Percentiles rank a stretch among this genome's conserved stretches.
These are phyloP conservation scores for Zalaria sp. DNA, from an alignment of 2,329 filamentous ascomycete species.

Conservation along the genomic window DNA sequence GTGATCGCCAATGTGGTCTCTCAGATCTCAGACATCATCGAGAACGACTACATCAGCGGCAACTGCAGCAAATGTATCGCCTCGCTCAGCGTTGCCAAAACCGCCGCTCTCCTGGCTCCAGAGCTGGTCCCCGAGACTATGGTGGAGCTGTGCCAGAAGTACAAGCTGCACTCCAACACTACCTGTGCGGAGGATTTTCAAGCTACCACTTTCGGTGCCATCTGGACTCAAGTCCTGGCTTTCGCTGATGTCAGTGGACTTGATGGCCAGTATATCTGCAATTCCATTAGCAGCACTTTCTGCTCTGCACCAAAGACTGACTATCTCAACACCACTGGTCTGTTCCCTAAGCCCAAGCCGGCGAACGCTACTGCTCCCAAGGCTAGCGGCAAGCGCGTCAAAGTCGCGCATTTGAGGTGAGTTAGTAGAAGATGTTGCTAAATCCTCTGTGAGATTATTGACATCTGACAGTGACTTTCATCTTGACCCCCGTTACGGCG, in stretches of 20 bases:
- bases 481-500: conserved; percentile 39
- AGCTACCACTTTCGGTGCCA: conserved; percentile 34
- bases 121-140: conserved; percentile 35
- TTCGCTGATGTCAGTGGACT: conserved; percentile 38
- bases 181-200: conserved; percentile 35
- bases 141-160: conserved; percentile 36
- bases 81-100: conserved; percentile 35
- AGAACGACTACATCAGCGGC: conserved; percentile 17
- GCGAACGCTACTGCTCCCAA: conserved; percentile 26
- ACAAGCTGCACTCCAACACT: conserved; percentile 30
- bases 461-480: conserved; percentile 11
- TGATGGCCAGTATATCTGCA: conserved; percentile 45
- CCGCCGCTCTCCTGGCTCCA: conserved; percentile 36
- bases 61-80: conserved; percentile 42
- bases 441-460: conserved; percentile 17
- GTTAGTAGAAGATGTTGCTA: conserved; percentile 6
- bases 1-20: conserved; percentile 29
- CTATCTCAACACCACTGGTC: conserved; percentile 27
- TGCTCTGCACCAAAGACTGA: conserved; percentile 33
- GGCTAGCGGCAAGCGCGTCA: conserved; percentile 38
- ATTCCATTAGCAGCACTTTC: conserved; percentile 30
- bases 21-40: conserved; percentile 33
- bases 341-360: conserved; percentile 43
- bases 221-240: conserved; percentile 44
- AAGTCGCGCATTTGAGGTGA: conserved; percentile 42